Base-by-base conservation (phyloP, 2,329 filamentous ascomycete species). In the Colletotrichum liriopes region DNA sequence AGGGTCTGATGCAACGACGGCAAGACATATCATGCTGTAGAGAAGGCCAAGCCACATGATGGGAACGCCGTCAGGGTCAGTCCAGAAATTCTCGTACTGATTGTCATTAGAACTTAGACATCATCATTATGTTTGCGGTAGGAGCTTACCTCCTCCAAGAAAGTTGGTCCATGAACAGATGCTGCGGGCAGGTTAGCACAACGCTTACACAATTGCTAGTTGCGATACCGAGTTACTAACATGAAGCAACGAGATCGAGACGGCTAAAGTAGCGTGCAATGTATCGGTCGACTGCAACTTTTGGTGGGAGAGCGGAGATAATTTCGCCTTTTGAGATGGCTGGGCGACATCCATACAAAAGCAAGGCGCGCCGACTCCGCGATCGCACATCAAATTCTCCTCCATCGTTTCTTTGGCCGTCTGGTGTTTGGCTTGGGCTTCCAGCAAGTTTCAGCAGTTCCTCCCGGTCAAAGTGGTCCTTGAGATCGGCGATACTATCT, bases 401-500 rank as follows among this genome's bases (percentile, higher is more conserved):
- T 5, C 6, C 1, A 2, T 35, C 37, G 0, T 29, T 6, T 1
- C n/a, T 7, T 11, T n/a, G 1, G 8, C 6, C 6, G 6, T 4
- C 32, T 8, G 3, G 0, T 9, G 20, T 3, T 8, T n/a, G 12
- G 0, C 0, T 18, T 9, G 61, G 45, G 14, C 20, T 29, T 59
- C 45, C 54, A 29, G 3, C 37, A 11, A 60, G 37, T 11, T 39
- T 59, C 8, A 47, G 37, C 8, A 32, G 62, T 26, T 70, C 62
- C 32, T 82, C 78, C 5, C 76, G 73, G 1, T 79, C 78, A 11
- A 83, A 76, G 14, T 82, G 78, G 2, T 82, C 77, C 61, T 79
- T 83, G 3, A 85, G 75, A 6, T 84, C 82, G 1, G 82, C 77
- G 32, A 85, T 84, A 39, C 78, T 77, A 43, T 85, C 81, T 4